A percentile compares a stretch with the other conserved stretches of the same genome.
Conservation (phyloP, 1,284 basidiomycete species). For the Marasmius sp. region DNA sequence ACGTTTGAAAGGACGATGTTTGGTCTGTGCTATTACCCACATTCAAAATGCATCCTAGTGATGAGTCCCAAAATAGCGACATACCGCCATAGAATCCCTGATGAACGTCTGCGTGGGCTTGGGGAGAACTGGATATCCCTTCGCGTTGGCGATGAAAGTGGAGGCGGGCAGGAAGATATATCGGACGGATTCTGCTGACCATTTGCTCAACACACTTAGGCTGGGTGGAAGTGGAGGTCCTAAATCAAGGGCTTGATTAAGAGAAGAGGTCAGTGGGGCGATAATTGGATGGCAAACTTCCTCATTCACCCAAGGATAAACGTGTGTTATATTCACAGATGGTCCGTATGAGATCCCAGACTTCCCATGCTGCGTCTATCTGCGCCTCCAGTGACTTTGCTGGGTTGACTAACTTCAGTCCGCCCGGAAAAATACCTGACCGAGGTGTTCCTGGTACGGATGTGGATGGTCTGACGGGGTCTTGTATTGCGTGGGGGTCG, state of each 20-base stretch:
- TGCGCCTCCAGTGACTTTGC: slow-evolving; percentile 51
- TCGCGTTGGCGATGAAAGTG: slow-evolving; percentile 93
- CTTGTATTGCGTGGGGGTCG: slow-evolving; percentile 59
- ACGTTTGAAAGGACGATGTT: slow-evolving; percentile 80
- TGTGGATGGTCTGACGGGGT: slow-evolving; percentile 20
- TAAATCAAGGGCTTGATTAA: slow-evolving; percentile 78
- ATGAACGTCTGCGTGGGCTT: slow-evolving; percentile 91
- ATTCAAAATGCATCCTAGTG: slow-evolving; percentile 10
- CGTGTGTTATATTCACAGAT: slow-evolving; percentile 87
- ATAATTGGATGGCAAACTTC: neutral
- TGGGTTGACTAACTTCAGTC: slow-evolving; percentile 21
- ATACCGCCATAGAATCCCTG: slow-evolving; percentile 82
- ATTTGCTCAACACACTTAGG: slow-evolving; percentile 72
- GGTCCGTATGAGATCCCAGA: slow-evolving; percentile 93
- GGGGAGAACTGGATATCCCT: slow-evolving; percentile 95
- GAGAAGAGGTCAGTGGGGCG: slow-evolving; percentile 15
- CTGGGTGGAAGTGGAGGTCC: slow-evolving; percentile 82
- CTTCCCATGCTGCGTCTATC: slow-evolving; percentile 90
- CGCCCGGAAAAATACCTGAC: slow-evolving; percentile 28
- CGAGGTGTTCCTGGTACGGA: slow-evolving; percentile 30
- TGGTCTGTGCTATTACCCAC: slow-evolving; percentile 65
- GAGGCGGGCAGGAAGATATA: slow-evolving; percentile 88
- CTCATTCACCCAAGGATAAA: slow-evolving; percentile 67
- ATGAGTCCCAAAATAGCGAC: slow-evolving; percentile 21
- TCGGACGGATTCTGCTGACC: slow-evolving; percentile 90